phyloP scores from a whole-genome alignment of 805 yeast genomes.

The Yarrowia bubula region DNA sequence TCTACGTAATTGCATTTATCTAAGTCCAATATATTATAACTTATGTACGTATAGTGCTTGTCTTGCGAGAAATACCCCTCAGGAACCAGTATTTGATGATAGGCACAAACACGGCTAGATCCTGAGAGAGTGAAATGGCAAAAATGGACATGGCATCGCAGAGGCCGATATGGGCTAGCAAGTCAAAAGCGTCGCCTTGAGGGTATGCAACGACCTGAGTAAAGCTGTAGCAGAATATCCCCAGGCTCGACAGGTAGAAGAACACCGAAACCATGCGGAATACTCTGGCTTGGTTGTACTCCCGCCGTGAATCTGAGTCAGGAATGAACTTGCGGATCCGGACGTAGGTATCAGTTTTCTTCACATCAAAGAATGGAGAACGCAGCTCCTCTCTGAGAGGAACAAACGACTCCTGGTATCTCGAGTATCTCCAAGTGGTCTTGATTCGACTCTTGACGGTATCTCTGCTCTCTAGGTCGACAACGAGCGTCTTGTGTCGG shows the following conservation, averaged over 20 bases:
- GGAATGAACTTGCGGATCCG: conserved; percentile 28
- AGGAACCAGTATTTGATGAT: conserved; percentile 11
- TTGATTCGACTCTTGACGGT: conserved; percentile 15
- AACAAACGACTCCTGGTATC: conserved; percentile 18
- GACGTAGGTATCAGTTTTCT: conserved; percentile 7
- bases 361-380: conserved; percentile 27
- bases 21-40: neutral
- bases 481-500: conserved; percentile 5
- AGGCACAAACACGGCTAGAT: conserved; percentile 27
- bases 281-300: conserved; percentile 26
- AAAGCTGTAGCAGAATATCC: conserved; percentile 20
- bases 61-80: neutral
- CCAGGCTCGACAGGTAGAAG: conserved; percentile 28
- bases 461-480: conserved; percentile 6
- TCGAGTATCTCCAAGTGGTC: conserved; percentile 5
- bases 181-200: conserved; percentile 28
- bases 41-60: neutral
- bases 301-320: conserved; percentile 26
- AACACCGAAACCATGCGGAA: conserved; percentile 28
- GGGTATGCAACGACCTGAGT: conserved; percentile 28
- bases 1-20: neutral
- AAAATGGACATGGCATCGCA: conserved; percentile 30
- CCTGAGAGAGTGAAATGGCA: conserved; percentile 29
- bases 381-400: neutral
- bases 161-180: conserved; percentile 30